Percentiles rank a stretch among this genome's conserved stretches.
These are phyloP conservation scores for Capsicum chinense DNA, from an alignment of 257 asterid genomes.

Conservation along the genomic window DNA sequence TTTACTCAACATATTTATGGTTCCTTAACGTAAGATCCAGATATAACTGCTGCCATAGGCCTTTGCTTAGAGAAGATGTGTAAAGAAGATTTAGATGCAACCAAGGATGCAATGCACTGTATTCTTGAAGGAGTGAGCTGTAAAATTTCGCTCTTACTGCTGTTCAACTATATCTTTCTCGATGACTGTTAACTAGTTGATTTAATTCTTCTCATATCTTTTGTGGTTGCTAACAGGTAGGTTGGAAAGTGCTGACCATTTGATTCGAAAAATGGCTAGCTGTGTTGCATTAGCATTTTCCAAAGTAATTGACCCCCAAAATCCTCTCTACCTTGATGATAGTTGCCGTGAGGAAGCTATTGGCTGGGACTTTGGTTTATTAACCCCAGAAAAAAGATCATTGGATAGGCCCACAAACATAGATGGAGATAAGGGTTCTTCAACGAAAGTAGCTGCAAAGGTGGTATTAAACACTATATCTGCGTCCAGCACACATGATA, in stretches of 20 bases:
- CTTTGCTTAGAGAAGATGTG: conserved; percentile 93
- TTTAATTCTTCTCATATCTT: conserved; percentile 24
- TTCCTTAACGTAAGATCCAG: conserved; percentile 63
- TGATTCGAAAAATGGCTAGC: conserved; percentile 96
- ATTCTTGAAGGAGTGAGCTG: conserved; percentile 96
- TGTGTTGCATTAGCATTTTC: conserved; percentile 88
- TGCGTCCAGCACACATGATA: conserved; percentile 38
- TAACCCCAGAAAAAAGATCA: conserved; percentile 44
- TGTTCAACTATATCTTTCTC: conserved; percentile 21
- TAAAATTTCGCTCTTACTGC: conserved; percentile 44
- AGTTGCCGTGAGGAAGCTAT: conserved; percentile 62
- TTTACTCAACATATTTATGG: neutral
- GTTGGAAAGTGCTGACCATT: conserved; percentile 78
- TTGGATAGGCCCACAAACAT: conserved; percentile 35
- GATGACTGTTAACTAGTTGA: neutral
- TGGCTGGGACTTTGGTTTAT: conserved; percentile 87
- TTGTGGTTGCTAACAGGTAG: conserved; percentile 67
- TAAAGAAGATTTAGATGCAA: conserved; percentile 80
- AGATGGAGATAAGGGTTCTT: conserved; percentile 41
- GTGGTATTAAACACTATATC: conserved; percentile 44
- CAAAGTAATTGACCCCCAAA: conserved; percentile 76
- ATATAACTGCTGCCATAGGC: conserved; percentile 93
- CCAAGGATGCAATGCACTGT: conserved; percentile 77
- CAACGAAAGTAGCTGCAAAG: conserved; percentile 38
- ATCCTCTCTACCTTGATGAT: conserved; percentile 95